Evolutionary conservation across 2,329 filamentous ascomycete species (phyloP).

Genomic region (Monilinia fructicola): DNA sequence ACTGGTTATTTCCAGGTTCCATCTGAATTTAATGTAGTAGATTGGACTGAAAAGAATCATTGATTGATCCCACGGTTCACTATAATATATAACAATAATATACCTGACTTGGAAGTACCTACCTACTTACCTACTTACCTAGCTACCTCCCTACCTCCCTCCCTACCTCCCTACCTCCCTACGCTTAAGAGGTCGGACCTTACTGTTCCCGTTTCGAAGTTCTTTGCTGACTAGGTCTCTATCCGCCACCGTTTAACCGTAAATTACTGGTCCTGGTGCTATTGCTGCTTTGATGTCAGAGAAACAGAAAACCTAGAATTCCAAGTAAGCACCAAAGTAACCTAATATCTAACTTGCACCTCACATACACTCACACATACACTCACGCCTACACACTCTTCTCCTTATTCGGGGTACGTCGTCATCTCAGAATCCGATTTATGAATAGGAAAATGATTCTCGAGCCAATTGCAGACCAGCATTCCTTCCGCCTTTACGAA

Average conservation of each 20-base stretch:
- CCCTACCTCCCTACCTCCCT: too few species aligned
- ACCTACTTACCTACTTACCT: too few species aligned
- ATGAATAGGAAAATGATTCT: conserved; percentile 17
- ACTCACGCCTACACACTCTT: neutral
- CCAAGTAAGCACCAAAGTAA: conserved; percentile 17
- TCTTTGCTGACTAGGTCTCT: conserved; percentile 18
- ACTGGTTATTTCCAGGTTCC: too few species aligned
- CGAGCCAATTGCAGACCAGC: conserved; percentile 9
- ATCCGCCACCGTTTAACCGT: conserved; percentile 21
- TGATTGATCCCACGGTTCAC: too few species aligned
- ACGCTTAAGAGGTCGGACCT: conserved; percentile 2
- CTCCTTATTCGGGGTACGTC: neutral
- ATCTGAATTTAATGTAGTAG: too few species aligned
- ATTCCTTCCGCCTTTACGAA: conserved; percentile 9
- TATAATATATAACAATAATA: too few species aligned
- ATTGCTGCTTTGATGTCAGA: conserved; percentile 11
- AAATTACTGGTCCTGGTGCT: neutral
- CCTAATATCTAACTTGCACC: conserved; percentile 13
- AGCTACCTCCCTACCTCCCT: too few species aligned
- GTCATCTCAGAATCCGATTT: conserved; percentile 5
- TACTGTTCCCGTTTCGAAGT: conserved; percentile 7
- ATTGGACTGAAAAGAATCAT: too few species aligned
- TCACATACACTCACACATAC: neutral
- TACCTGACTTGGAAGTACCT: too few species aligned
- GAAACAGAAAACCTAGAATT: conserved; percentile 12